phyloP scores from a whole-genome alignment of 179 eudicot species.

The Pouteria campechiana region DNA sequence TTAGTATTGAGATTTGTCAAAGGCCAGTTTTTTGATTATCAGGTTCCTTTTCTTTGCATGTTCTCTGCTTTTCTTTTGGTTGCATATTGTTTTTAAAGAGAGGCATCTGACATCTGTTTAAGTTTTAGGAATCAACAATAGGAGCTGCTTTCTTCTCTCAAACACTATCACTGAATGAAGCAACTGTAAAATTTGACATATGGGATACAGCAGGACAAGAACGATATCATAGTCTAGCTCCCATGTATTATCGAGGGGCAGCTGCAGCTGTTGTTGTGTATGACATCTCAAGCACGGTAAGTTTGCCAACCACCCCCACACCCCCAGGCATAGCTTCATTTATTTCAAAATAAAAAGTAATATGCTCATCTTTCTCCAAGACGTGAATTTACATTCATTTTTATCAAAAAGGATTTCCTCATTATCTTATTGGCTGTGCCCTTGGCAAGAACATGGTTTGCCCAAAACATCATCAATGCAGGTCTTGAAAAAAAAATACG shows the following conservation, averaged over 20 bases:
- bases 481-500: no score
- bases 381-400: no score
- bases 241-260: constrained; percentile 81
- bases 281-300: constrained; percentile 58
- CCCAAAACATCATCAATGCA: no score
- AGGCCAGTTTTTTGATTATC: constrained; percentile 61
- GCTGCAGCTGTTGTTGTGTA: constrained; percentile 73
- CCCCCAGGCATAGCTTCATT: no score
- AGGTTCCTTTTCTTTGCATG: constrained; percentile 20
- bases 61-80: not conserved
- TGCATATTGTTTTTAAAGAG: not conserved
- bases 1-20: constrained; percentile 71
- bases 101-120: constrained; percentile 1
- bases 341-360: no score
- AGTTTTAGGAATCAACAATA: constrained; percentile 54
- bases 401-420: no score
- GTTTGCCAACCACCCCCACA: no score
- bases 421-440: no score
- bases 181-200: constrained; percentile 57
- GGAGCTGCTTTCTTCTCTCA: constrained; percentile 83
- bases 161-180: constrained; percentile 43
- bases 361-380: no score
- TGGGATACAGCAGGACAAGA: constrained; percentile 93
- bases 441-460: no score
- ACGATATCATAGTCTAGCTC: constrained; percentile 74